Conservation (phyloP, 2,329 filamentous ascomycete genomes). For the Cryoendolithus antarcticus region DNA sequence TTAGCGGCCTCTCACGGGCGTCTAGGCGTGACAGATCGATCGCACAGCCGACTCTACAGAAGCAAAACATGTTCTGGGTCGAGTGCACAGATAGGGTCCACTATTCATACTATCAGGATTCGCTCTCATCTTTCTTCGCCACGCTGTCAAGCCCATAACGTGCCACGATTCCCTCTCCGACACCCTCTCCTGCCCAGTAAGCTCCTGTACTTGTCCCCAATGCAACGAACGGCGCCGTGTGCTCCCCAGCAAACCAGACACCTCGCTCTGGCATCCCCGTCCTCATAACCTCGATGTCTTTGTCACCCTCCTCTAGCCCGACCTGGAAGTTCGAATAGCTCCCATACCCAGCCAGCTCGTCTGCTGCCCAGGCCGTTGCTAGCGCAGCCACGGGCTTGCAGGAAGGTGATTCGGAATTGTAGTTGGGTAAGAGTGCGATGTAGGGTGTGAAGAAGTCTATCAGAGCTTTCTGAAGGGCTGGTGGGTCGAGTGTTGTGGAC, state of each 20-base stretch:
- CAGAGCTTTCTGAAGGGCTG: slow-evolving; percentile 44
- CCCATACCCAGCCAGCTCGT: slow-evolving; percentile 68
- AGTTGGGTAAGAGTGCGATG: slow-evolving; percentile 62
- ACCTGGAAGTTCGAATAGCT: slow-evolving; percentile 79
- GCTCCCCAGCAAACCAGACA: slow-evolving; percentile 80
- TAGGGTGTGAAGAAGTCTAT: slow-evolving; percentile 64
- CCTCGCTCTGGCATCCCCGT: slow-evolving; percentile 48
- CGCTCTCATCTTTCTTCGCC: no score
- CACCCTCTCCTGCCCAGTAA: slow-evolving; percentile 79
- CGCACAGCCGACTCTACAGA: no score
- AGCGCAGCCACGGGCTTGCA: slow-evolving; percentile 54
- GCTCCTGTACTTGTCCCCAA: slow-evolving; percentile 82
- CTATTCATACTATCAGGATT: no score
- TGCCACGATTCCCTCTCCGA: slow-evolving; percentile 52
- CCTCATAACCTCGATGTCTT: slow-evolving; percentile 53
- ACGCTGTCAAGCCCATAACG: slow-evolving; percentile 42
- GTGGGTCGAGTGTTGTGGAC: slow-evolving; percentile 21
- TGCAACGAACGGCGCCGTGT: slow-evolving; percentile 80
- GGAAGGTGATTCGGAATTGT: slow-evolving; percentile 37
- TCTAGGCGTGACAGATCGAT: no score
- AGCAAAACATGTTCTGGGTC: no score
- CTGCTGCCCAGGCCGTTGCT: slow-evolving; percentile 65
- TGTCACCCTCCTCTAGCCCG: slow-evolving; percentile 56
- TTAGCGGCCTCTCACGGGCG: no score
- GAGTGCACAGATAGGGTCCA: no score